A percentile compares a stretch with the other conserved stretches of the same genome.
These are phyloP conservation scores for Jaltomata sinuosa DNA, from an alignment of 257 asterid species.

Conservation along the genomic window DNA sequence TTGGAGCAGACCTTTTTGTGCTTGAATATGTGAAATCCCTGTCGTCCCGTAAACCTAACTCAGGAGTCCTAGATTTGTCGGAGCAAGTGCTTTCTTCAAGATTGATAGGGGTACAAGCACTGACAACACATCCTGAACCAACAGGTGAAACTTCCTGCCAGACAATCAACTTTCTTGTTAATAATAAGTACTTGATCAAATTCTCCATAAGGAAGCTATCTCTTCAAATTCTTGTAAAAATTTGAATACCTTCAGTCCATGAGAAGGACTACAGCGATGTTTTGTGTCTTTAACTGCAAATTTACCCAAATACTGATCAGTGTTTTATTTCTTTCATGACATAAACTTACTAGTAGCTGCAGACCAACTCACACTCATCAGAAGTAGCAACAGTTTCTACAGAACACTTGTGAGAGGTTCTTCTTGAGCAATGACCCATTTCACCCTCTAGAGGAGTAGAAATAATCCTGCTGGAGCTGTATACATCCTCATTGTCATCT, in stretches of 20 bases:
- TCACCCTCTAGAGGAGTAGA: slow-evolving; percentile 24
- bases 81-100: slow-evolving; percentile 46
- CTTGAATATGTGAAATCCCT: slow-evolving; percentile 23
- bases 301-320: slow-evolving; percentile 14
- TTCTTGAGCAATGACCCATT: slow-evolving; percentile 25
- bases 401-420: slow-evolving; percentile 19
- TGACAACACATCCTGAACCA: slow-evolving; percentile 39
- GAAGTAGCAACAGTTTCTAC: slow-evolving; percentile 66
- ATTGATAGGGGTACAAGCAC: slow-evolving; percentile 28
- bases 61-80: slow-evolving; percentile 35
- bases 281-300: slow-evolving; percentile 48
- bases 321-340: slow-evolving; percentile 8
- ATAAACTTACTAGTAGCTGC: neutral
- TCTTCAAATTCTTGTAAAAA: slow-evolving; percentile 8
- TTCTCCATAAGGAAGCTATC: neutral
- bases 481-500: slow-evolving; percentile 34
- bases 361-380: slow-evolving; percentile 52
- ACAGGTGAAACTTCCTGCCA: slow-evolving; percentile 58
- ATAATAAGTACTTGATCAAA: slow-evolving; percentile 3
- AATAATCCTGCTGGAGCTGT: slow-evolving; percentile 22
- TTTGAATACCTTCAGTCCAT: slow-evolving; percentile 41
- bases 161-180: neutral
- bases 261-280: slow-evolving; percentile 15
- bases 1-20: slow-evolving; percentile 24
- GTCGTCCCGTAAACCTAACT: slow-evolving; percentile 20